A percentile compares a stretch with the other conserved stretches of the same genome.
Conservation (phyloP, 108 stramenopile genomes). For the Cyclotella distinguenda region DNA sequence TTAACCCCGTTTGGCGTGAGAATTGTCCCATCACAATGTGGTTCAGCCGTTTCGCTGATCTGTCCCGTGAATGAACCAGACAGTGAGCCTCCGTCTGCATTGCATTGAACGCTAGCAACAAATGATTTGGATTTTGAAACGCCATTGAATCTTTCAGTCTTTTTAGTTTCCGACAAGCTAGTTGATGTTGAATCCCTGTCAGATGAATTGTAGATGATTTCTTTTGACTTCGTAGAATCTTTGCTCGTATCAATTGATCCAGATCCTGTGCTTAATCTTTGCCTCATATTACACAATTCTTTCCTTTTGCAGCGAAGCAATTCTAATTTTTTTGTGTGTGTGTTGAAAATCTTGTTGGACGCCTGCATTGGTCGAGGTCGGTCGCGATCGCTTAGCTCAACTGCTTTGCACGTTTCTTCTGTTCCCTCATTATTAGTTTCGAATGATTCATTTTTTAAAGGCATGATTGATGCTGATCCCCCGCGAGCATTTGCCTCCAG, state of each 20-base stretch:
- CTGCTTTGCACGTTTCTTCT: too few relatives aligned
- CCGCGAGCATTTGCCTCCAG: too few relatives aligned
- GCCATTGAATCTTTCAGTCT: background rate
- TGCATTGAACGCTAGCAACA: slow-evolving; percentile 11
- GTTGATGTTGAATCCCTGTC: background rate
- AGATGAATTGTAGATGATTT: slow-evolving; percentile 2
- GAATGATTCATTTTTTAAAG: too few relatives aligned
- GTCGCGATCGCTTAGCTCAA: too few relatives aligned
- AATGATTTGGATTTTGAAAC: slow-evolving; percentile 1
- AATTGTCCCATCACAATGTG: slow-evolving; percentile 8
- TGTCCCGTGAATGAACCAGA: slow-evolving; percentile 5
- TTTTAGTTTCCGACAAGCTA: background rate
- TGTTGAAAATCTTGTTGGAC: too few relatives aligned
- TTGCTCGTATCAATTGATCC: background rate
- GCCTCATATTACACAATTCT: too few relatives aligned
- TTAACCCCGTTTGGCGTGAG: background rate
- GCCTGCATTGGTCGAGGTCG: too few relatives aligned
- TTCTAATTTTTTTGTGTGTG: background rate
- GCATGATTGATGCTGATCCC: too few relatives aligned
- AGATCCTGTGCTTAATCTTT: background rate
- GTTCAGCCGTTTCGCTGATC: slow-evolving; percentile 11
- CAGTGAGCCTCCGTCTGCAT: background rate
- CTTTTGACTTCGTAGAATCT: slow-evolving; percentile 1
- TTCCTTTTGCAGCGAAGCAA: background rate
- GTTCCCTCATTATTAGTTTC: too few relatives aligned